phyloP scores from a whole-genome alignment of 768 basidiomycete genomes.

The Hydnum rufescens region DNA sequence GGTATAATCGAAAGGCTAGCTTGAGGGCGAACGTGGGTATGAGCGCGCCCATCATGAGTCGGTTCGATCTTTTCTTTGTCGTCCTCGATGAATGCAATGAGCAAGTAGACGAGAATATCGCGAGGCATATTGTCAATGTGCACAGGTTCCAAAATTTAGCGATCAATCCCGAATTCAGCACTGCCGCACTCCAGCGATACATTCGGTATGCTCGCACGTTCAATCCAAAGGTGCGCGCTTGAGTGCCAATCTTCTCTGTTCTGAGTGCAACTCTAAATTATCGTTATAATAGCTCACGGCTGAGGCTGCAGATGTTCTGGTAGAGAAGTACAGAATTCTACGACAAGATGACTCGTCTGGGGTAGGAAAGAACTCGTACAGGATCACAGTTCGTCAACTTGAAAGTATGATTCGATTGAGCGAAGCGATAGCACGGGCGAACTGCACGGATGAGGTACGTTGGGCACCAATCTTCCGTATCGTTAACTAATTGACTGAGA shows the following conservation, averaged over 20 bases:
- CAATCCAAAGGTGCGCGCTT: constrained; percentile 63
- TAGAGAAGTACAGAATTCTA: constrained; percentile 84
- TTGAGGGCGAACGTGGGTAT: constrained; percentile 76
- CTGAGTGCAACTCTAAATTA: constrained; percentile 5
- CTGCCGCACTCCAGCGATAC: constrained; percentile 88
- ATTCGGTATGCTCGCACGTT: constrained; percentile 96
- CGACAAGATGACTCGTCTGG: constrained; percentile 86
- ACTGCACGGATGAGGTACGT: constrained; percentile 78
- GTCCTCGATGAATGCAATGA: constrained; percentile 95
- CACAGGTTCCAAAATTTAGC: constrained; percentile 91
- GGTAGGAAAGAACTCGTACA: constrained; percentile 75
- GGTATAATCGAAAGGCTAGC: constrained; percentile 89
- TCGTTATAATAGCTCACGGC: constrained; percentile 52
- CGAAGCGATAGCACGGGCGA: constrained; percentile 93
- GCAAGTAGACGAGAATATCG: constrained; percentile 79
- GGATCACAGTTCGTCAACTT: constrained; percentile 93
- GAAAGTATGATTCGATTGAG: constrained; percentile 97
- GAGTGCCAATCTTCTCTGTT: not conserved
- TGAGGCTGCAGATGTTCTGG: constrained; percentile 79
- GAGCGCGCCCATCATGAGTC: constrained; percentile 98
- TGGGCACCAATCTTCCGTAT: not conserved
- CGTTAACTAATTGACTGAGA: not conserved
- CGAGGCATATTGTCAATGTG: constrained; percentile 92
- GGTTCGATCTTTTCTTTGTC: constrained; percentile 96
- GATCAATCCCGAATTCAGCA: constrained; percentile 91